phyloP scores from a whole-genome alignment of 257 asterid species.

The Penstemon eatonii region DNA sequence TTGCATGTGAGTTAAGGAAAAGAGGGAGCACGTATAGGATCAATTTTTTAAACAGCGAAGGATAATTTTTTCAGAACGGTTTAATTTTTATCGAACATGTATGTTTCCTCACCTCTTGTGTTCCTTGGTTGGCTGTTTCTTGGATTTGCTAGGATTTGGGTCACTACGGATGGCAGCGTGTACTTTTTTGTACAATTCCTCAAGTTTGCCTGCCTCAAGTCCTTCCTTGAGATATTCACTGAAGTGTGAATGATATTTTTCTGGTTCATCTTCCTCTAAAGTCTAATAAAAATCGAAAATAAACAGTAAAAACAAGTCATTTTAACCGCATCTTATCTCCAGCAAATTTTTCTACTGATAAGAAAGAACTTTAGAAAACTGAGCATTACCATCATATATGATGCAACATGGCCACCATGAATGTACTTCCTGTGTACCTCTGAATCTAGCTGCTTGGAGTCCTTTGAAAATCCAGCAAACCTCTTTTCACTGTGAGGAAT shows the following conservation, averaged over 20 bases:
- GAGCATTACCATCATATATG: conserved; percentile 56
- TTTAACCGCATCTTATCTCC: background rate
- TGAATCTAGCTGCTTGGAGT: conserved; percentile 61
- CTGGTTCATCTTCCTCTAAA: conserved; percentile 54
- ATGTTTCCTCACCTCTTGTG: conserved; percentile 43
- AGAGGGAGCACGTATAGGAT: background rate
- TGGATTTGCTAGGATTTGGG: conserved; percentile 38
- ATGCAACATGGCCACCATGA: conserved; percentile 70
- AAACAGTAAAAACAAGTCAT: background rate
- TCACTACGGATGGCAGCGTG: conserved; percentile 55
- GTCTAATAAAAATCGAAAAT: conserved; percentile 21
- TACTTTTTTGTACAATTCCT: conserved; percentile 49
- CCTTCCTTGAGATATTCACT: conserved; percentile 39
- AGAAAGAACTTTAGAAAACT: background rate
- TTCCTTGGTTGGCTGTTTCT: conserved; percentile 41
- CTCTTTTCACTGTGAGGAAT: conserved; percentile 83
- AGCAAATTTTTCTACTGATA: background rate
- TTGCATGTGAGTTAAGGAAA: background rate
- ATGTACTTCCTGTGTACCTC: conserved; percentile 72
- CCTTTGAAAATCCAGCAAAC: conserved; percentile 76
- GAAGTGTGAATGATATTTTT: conserved; percentile 48
- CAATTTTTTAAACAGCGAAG: no score
- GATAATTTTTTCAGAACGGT: no score
- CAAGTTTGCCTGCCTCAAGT: conserved; percentile 40
- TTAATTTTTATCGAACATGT: background rate